phyloP scores from a whole-genome alignment of 257 asterid species.

The Fraxinus pennsylvanica region DNA sequence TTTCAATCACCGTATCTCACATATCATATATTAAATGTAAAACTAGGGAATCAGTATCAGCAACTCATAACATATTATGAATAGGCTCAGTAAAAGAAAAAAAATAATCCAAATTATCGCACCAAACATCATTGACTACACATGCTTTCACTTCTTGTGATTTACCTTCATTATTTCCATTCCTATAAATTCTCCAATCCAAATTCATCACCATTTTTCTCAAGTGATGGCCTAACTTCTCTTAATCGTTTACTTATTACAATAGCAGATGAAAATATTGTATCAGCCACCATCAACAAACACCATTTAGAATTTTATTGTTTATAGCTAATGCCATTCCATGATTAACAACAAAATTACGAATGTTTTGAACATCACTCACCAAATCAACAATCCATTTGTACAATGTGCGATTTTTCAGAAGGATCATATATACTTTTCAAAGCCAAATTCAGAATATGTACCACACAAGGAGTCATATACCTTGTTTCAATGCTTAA shows the following conservation, averaged over 20 bases:
- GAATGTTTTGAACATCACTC: not conserved
- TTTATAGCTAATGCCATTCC: not conserved
- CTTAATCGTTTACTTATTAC: not conserved
- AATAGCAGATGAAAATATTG: not conserved
- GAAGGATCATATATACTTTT: not conserved
- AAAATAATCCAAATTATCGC: constrained; percentile 1
- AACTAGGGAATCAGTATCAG: not conserved
- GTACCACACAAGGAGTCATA: not conserved
- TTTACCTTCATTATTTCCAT: not conserved
- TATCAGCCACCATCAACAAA: not conserved
- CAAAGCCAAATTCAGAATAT: not conserved
- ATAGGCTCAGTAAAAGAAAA: not conserved
- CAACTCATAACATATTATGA: not conserved
- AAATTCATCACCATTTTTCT: not conserved
- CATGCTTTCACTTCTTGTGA: not conserved
- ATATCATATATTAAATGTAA: constrained; percentile 3
- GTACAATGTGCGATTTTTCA: not conserved
- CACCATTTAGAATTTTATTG: not conserved
- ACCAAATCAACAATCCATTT: constrained; percentile 4
- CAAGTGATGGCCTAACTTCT: too few relatives aligned
- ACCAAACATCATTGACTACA: not conserved
- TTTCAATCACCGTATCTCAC: not conserved
- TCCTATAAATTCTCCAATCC: not conserved
- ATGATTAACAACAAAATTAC: not conserved
- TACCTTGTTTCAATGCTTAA: not conserved